These are phyloP conservation scores for Cutaneotrichosporon arboriforme DNA, from an alignment of 1,284 basidiomycete species.

Conservation along the genomic window DNA sequence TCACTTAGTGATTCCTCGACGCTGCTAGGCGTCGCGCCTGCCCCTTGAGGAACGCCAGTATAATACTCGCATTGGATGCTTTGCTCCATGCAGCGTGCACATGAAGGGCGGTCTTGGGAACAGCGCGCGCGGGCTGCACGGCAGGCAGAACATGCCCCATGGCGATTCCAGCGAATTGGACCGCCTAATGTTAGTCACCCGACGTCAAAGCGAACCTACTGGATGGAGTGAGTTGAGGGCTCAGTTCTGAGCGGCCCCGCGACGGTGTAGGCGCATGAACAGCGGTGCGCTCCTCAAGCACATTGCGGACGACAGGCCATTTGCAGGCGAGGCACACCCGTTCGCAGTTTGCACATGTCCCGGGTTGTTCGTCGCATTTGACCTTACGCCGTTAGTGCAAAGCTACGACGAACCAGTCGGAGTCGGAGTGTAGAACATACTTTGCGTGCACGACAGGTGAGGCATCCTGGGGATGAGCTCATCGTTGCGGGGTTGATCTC, in stretches of 20 bases:
- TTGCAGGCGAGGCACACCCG: slow-evolving; percentile 17
- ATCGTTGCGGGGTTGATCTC: neutral
- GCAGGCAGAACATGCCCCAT: slow-evolving; percentile 7
- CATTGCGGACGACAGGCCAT: slow-evolving; percentile 19
- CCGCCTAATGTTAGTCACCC: slow-evolving; percentile 6
- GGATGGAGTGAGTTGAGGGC: slow-evolving; percentile 2
- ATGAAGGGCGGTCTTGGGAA: slow-evolving; percentile 14
- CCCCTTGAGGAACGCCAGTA: neutral
- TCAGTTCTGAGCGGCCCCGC: neutral
- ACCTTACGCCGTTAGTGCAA: slow-evolving; percentile 7
- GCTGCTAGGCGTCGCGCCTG: slow-evolving; percentile 10
- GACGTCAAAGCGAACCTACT: neutral
- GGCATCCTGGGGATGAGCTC: slow-evolving; percentile 13
- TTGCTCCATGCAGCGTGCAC: slow-evolving; percentile 10
- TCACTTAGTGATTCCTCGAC: slow-evolving; percentile 11
- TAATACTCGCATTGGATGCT: slow-evolving; percentile 12
- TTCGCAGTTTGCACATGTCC: slow-evolving; percentile 22
- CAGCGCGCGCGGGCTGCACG: slow-evolving; percentile 9
- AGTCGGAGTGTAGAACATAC: slow-evolving; percentile 1
- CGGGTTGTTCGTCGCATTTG: slow-evolving; percentile 25
- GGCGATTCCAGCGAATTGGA: slow-evolving; percentile 13
- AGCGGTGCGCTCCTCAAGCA: slow-evolving; percentile 11
- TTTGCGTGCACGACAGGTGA: slow-evolving; percentile 22
- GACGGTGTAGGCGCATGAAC: neutral
- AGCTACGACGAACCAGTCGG: no score